Base-by-base conservation (phyloP, 306 rosid species). In the Vachellia pachyceras region DNA sequence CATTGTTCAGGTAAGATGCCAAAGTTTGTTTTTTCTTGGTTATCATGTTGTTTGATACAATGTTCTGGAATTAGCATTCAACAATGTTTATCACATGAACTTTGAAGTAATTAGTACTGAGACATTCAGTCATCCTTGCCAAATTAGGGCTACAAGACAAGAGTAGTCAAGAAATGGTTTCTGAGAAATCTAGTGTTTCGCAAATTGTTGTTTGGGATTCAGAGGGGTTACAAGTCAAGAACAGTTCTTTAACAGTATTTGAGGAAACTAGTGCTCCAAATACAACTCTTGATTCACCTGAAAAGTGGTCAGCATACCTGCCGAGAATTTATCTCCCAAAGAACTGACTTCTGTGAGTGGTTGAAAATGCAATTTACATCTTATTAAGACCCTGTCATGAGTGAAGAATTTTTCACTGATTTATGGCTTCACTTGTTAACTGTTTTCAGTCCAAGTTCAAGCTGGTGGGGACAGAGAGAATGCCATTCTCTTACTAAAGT, bases 401-500 rank as follows among this genome's bases (percentile, higher is more conserved):
- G 61, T 18, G 29, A 68, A 45, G 44, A 74, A 85, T 78, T 49
- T 63, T 63, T 47, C 47, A 72, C 69, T 37, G 2, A 44, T 60
- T 82, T 72, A 29, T 75, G 75, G 37, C 49, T 77, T 75, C 63
- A 63, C 69, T 84, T 86, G 50, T 77, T 87, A 80, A 79, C 92
- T 93, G 99, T 89, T 93, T 84, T 78, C 99, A 47, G 79, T 93
- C 77, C 92, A 87, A 77, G 86, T 86, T 82, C 82, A 89, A 78
- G 81, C 88, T 54, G 76, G 86, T 55, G 75, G 87, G 77, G 86
- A 90, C 68, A 87, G 67, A 67, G 99, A 91, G 77, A 83, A 82
- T 69, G 97, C 97, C 65, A 85, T 93, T 79, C 91, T 91, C 79
- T 79, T 95, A 45, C 87, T 95, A 44, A 78, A 82, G 99, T 95